Base-by-base conservation (phyloP, 164 flowering plant genomes). In the Berberis vulgaris region DNA sequence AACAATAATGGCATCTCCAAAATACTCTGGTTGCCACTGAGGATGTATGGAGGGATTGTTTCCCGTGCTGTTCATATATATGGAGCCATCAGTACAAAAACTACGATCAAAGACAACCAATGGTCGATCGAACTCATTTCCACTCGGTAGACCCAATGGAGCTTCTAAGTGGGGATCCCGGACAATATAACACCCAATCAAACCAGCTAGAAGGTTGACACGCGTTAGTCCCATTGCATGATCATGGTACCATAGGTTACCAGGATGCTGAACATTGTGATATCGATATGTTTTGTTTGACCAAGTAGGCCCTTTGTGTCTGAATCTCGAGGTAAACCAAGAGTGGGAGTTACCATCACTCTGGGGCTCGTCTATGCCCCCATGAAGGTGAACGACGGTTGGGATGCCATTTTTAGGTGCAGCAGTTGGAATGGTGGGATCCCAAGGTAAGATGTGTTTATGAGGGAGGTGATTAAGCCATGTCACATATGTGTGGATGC, bases 211-310 rank as follows among this genome's bases (percentile, higher is more conserved):
- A 45, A 82, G 66, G 69, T 84, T 84, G 67, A 79, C 83, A 43
- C 88, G 56, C 5, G 88, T 84, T 61, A 84, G 71, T 3, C 88
- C 88, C 82, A 82, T 72, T 7, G 86, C 82, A 50, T 84, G 88
- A 62, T 84, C 88, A 57, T 84, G 86, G 74, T 84, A 84, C 88
- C 88, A 84, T 6, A 81, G 68, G 26, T 75, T 81, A 0, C 86
- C 86, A 0, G 84, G 80, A 1, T 79, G 83, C 38, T 84, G 89
- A 4, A 5, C 1, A 49, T 82, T 84, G 61, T 66, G 72, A 65
- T 84, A 84, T 6, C 44, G 70, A 59, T 84, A 84, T 1, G 61
- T 75, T 41, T 61, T 61, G 8, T 71, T 67, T 10, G 77, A 50
- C 84, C 84, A 84, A 5, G 73, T 7, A 11, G 86, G 82, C 0